These are phyloP conservation scores for Nakaseomyces glabratus DNA, from an alignment of 1,139 yeast species.

Conservation along the genomic window DNA sequence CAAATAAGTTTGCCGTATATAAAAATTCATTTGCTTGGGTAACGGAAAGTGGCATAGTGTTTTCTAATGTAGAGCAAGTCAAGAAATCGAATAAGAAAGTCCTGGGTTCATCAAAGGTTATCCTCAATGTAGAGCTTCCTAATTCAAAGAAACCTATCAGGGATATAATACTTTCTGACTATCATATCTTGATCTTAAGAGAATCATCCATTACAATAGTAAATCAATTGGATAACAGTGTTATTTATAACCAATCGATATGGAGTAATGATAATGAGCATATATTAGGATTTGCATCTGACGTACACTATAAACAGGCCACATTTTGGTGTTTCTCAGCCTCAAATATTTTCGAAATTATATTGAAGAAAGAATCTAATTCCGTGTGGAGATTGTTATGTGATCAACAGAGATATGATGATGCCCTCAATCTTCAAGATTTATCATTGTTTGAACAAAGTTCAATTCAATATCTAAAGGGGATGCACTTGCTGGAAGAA, in stretches of 20 bases:
- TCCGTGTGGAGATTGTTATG: conserved; percentile 73
- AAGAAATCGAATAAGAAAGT: conserved; percentile 12
- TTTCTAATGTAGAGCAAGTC: conserved; percentile 30
- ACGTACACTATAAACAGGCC: conserved; percentile 36
- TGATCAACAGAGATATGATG: conserved; percentile 52
- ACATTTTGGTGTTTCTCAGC: conserved; percentile 57
- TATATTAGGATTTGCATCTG: conserved; percentile 52
- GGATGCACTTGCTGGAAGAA: conserved; percentile 41
- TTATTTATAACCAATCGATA: conserved; percentile 37
- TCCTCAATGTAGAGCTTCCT: conserved; percentile 36
- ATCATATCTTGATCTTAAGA: conserved; percentile 43
- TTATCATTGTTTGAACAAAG: conserved; percentile 40
- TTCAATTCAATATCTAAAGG: conserved; percentile 53
- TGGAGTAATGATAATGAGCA: conserved; percentile 35
- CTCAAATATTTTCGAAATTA: conserved; percentile 52
- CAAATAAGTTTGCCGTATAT: conserved; percentile 29
- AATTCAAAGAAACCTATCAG: conserved; percentile 30
- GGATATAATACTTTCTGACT: conserved; percentile 41
- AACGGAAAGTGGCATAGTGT: conserved; percentile 38
- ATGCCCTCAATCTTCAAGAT: conserved; percentile 48
- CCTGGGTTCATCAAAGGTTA: conserved; percentile 32
- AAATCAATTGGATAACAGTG: conserved; percentile 43
- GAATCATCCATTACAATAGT: conserved; percentile 37
- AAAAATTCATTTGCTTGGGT: conserved; percentile 37
- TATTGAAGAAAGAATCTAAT: conserved; percentile 57